Conservation (phyloP, 2,329 filamentous ascomycete genomes). For the Cylindrodendrum hubeiense region DNA sequence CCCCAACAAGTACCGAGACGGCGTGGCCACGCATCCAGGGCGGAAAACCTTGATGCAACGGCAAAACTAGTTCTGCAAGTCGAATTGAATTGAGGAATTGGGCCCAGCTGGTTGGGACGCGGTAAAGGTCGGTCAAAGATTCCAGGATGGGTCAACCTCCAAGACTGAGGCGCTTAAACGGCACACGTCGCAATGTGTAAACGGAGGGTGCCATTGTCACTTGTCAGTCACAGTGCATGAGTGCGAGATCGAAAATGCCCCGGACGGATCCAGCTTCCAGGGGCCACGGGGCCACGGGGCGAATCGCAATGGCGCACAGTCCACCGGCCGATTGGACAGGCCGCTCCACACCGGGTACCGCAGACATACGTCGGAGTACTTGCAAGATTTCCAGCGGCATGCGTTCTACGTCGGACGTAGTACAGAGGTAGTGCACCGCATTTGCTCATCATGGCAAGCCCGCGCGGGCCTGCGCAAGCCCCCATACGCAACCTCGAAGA, state of each 20-base stretch:
- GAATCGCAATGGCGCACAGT: conserved; percentile 26
- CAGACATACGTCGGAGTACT: neutral
- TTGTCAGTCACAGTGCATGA: conserved; percentile 18
- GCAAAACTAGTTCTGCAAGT: conserved; percentile 12
- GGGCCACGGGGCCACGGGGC: conserved; percentile 10
- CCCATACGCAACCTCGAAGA: conserved; percentile 4
- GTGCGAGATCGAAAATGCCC: conserved; percentile 30
- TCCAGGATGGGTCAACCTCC: neutral
- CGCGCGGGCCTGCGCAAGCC: neutral
- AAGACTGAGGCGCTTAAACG: conserved; percentile 20
- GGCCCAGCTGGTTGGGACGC: conserved; percentile 4
- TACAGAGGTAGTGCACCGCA: neutral
- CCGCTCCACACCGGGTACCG: neutral
- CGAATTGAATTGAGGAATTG: neutral
- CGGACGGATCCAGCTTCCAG: conserved; percentile 18
- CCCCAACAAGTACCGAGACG: conserved; percentile 12
- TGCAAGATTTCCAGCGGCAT: neutral
- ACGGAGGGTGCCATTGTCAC: conserved; percentile 14
- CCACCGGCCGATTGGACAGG: conserved; percentile 14
- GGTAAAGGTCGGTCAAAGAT: conserved; percentile 20
- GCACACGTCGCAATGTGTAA: conserved; percentile 17
- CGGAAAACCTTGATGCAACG: conserved; percentile 2
- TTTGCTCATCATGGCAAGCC: neutral
- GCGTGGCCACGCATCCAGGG: conserved; percentile 5
- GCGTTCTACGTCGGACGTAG: too few relatives aligned